These are phyloP conservation scores for Rhizophagus prolifer DNA, from an alignment of 192 early-diverging fungal species.

Conservation along the genomic window DNA sequence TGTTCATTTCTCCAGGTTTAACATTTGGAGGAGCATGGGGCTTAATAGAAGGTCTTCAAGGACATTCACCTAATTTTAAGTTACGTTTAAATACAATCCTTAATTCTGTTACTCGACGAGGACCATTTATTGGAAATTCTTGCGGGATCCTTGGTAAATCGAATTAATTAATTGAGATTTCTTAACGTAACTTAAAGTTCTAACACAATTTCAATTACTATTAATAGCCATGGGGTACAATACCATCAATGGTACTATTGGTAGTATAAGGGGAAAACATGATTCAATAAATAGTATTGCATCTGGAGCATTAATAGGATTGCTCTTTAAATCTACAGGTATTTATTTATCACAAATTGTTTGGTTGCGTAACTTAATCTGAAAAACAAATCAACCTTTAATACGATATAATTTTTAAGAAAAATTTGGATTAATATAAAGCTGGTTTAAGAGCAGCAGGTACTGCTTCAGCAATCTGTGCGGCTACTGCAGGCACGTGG, in stretches of 20 bases:
- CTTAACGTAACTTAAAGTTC: not conserved
- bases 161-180: not conserved
- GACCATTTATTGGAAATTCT: slow-evolving; percentile 83
- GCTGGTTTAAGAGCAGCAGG: slow-evolving; percentile 60
- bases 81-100: slow-evolving; percentile 78
- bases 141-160: slow-evolving; percentile 64
- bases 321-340: slow-evolving; percentile 74
- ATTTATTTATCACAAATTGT: slow-evolving; percentile 32
- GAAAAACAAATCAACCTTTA: not conserved
- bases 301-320: slow-evolving; percentile 73
- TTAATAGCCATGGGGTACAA: slow-evolving; percentile 76
- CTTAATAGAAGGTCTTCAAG: slow-evolving; percentile 70
- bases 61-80: slow-evolving; percentile 64
- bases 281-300: slow-evolving; percentile 68
- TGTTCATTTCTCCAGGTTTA: slow-evolving; percentile 40
- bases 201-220: not conserved
- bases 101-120: slow-evolving; percentile 80
- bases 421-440: slow-evolving; percentile 1
- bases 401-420: too few relatives aligned
- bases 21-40: slow-evolving; percentile 73
- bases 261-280: slow-evolving; percentile 57
- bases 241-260: slow-evolving; percentile 67
- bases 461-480: slow-evolving; percentile 57
- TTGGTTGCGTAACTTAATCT: too few relatives aligned
- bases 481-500: slow-evolving; percentile 58